Percentiles rank a stretch among this genome's conserved stretches.
Evolutionary conservation across 306 rosid genomes (phyloP).

Genomic region (Castanospermum australe): DNA sequence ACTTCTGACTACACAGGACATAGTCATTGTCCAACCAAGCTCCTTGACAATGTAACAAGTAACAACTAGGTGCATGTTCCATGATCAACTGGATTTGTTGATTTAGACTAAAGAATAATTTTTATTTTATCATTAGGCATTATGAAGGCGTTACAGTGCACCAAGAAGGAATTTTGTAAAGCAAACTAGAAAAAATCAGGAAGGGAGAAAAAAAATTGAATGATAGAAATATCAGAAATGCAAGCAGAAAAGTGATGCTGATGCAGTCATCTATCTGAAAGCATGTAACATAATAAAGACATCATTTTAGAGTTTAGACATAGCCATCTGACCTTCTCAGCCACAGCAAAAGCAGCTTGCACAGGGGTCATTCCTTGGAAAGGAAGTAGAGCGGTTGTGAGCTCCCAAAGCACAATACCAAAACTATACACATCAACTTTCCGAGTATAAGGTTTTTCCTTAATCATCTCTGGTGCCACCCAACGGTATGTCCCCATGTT

Average conservation of each 20-base stretch:
- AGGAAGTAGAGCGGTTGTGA: slow-evolving; percentile 79
- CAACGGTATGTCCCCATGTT: slow-evolving; percentile 91
- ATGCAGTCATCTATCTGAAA: background rate
- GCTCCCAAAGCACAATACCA: slow-evolving; percentile 94
- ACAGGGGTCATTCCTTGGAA: slow-evolving; percentile 96
- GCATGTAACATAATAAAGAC: background rate
- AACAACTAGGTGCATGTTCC: background rate
- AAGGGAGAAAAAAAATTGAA: background rate
- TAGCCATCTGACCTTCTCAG: slow-evolving; percentile 68
- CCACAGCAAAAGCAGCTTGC: slow-evolving; percentile 95
- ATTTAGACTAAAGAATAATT: background rate
- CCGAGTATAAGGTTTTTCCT: slow-evolving; percentile 71
- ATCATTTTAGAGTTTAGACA: slow-evolving; percentile 9
- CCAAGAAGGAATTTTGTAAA: background rate
- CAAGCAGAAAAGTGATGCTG: background rate
- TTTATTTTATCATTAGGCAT: background rate
- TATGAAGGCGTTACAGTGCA: background rate
- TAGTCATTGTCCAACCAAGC: background rate
- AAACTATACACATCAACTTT: slow-evolving; percentile 90
- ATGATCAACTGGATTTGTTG: background rate
- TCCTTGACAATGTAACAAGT: background rate
- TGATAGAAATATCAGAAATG: background rate
- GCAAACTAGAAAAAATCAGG: background rate
- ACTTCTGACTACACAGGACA: background rate
- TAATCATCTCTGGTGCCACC: slow-evolving; percentile 96